Evolutionary conservation across 805 yeast genomes (phyloP).

Genomic region (Metschnikowia matae): DNA sequence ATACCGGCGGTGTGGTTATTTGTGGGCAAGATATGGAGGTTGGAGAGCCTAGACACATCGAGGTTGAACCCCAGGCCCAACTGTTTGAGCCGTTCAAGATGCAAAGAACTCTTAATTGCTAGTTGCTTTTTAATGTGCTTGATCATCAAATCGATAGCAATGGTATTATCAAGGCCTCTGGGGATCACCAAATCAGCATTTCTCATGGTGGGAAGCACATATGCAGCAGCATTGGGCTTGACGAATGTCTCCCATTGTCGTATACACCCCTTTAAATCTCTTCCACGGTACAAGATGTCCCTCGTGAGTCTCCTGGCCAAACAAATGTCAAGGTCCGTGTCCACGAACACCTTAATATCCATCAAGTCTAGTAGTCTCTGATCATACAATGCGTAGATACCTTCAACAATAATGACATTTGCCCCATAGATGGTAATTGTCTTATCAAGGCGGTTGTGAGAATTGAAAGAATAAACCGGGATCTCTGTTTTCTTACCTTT

Average conservation of each 20-base stretch:
- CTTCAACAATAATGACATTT: conserved; percentile 88
- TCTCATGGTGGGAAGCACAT: conserved; percentile 70
- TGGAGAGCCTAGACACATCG: conserved; percentile 23
- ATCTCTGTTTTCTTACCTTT: conserved; percentile 51
- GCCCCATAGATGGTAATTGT: conserved; percentile 86
- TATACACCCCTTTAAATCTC: conserved; percentile 78
- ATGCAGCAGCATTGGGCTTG: conserved; percentile 82
- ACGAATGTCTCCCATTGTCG: conserved; percentile 89
- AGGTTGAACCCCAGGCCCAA: conserved; percentile 47
- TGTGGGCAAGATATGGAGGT: conserved; percentile 37
- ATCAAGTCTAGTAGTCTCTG: conserved; percentile 64
- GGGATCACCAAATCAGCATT: conserved; percentile 90
- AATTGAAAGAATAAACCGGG: conserved; percentile 58
- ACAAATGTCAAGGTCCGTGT: conserved; percentile 91
- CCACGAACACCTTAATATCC: conserved; percentile 87
- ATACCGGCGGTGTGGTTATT: conserved; percentile 71
- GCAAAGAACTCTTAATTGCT: conserved; percentile 58
- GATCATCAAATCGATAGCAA: conserved; percentile 77
- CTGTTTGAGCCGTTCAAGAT: conserved; percentile 56
- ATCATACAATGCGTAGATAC: conserved; percentile 79
- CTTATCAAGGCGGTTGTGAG: conserved; percentile 63
- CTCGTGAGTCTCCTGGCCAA: conserved; percentile 82
- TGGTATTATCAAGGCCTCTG: conserved; percentile 74
- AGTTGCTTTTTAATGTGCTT: conserved; percentile 75
- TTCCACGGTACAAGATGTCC: conserved; percentile 80